phyloP scores from a whole-genome alignment of 2,329 filamentous ascomycete genomes.

The Colletotrichum lini region DNA sequence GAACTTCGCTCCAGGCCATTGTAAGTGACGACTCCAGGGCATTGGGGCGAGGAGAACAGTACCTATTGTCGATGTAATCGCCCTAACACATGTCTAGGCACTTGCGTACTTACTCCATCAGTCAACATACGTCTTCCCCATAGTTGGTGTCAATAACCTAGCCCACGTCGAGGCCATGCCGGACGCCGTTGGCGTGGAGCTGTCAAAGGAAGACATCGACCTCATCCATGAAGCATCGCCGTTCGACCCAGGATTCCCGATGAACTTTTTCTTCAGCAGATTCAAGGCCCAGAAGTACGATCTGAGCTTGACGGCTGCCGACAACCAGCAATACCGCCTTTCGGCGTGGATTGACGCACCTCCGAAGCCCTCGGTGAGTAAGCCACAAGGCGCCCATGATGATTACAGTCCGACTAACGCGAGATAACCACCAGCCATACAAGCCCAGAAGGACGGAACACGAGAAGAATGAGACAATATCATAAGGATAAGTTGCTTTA shows the following conservation, averaged over 20 bases:
- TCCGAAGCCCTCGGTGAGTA: slow-evolving; percentile 26
- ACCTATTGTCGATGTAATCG: no score
- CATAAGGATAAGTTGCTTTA: no score
- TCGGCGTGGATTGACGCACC: slow-evolving; percentile 22
- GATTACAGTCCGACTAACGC: background rate
- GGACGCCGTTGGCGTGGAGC: slow-evolving; percentile 65
- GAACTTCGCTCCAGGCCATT: slow-evolving; percentile 16
- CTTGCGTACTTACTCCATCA: slow-evolving; percentile 74
- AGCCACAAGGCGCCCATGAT: no score
- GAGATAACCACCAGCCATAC: background rate
- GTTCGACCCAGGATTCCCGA: slow-evolving; percentile 72
- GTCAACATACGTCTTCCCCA: slow-evolving; percentile 72
- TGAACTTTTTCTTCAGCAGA: slow-evolving; percentile 24
- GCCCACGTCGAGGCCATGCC: slow-evolving; percentile 75
- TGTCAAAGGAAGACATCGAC: slow-evolving; percentile 68
- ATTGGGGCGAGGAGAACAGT: background rate
- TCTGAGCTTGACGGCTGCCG: slow-evolving; percentile 12
- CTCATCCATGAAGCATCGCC: slow-evolving; percentile 66
- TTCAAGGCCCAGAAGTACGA: slow-evolving; percentile 18
- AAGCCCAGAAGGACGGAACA: background rate
- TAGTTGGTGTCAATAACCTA: slow-evolving; percentile 72
- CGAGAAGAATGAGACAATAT: no score
- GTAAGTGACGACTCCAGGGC: slow-evolving; percentile 4
- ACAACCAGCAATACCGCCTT: slow-evolving; percentile 19
- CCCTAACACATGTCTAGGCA: slow-evolving; percentile 50